phyloP scores from a whole-genome alignment of 2,329 filamentous ascomycete species.

The Fusarium haematococcum region DNA sequence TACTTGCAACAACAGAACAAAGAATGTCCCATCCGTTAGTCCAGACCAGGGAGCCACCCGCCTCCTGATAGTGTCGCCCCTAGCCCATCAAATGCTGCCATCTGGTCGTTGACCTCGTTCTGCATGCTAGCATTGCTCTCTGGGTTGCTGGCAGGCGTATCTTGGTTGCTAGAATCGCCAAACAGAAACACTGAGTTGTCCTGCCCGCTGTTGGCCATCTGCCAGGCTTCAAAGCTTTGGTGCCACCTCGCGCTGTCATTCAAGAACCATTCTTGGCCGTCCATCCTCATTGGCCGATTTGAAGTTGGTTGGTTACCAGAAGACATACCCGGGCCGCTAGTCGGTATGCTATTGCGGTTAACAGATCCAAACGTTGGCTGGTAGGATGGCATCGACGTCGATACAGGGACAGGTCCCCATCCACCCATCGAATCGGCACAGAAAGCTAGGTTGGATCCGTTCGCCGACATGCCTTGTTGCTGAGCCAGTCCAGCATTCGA shows the following conservation, averaged over 20 bases:
- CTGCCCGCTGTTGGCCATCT: constrained; percentile 48
- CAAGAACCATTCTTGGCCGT: constrained; percentile 68
- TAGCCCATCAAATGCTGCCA: constrained; percentile 48
- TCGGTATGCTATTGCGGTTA: constrained; percentile 27
- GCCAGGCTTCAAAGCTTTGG: constrained; percentile 68
- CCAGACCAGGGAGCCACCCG: constrained; percentile 52
- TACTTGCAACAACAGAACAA: not conserved
- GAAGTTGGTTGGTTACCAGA: constrained; percentile 33
- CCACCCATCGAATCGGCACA: constrained; percentile 39
- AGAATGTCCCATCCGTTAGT: constrained; percentile 39
- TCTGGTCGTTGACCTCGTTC: constrained; percentile 37
- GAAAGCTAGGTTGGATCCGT: constrained; percentile 36
- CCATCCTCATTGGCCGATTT: constrained; percentile 52
- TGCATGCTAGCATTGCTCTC: constrained; percentile 31
- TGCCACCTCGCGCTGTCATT: constrained; percentile 70
- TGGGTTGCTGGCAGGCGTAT: constrained; percentile 31
- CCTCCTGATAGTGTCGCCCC: constrained; percentile 47
- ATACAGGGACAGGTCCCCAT: constrained; percentile 41
- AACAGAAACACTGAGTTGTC: constrained; percentile 48
- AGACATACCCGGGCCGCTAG: constrained; percentile 29
- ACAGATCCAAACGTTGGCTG: constrained; percentile 38
- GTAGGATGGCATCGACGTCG: constrained; percentile 36
- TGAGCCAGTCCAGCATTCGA: constrained; percentile 21
- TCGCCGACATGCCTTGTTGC: constrained; percentile 37
- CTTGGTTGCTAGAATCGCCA: constrained; percentile 34